Evolutionary conservation across 2,329 filamentous ascomycete genomes (phyloP).

Genomic region (Colletotrichum chrysophilum): DNA sequence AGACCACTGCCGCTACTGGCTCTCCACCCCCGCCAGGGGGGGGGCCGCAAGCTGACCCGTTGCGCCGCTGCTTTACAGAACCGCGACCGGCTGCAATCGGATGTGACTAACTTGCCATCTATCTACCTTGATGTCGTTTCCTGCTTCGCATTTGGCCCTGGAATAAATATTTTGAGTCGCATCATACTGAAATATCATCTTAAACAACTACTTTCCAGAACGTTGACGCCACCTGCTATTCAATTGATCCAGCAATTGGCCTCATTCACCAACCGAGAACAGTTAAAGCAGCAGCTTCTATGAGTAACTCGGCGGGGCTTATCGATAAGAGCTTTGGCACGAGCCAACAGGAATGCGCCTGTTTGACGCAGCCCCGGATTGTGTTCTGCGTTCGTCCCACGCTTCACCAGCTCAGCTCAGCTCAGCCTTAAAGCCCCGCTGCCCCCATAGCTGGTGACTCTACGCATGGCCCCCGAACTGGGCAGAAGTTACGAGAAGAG

Average conservation of each 20-base stretch:
- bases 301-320: slow-evolving; percentile 21
- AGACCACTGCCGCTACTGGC: not conserved
- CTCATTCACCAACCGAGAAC: not conserved
- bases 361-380: slow-evolving; percentile 2
- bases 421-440: not conserved
- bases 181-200: not conserved
- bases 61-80: slow-evolving; percentile 10
- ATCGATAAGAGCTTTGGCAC: slow-evolving; percentile 27
- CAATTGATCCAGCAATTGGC: not conserved
- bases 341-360: not conserved
- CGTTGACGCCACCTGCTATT: not conserved
- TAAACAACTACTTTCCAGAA: accelerated
- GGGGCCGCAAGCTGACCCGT: not conserved
- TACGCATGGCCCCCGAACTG: not conserved
- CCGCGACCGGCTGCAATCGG: not conserved
- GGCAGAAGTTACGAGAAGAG: not conserved
- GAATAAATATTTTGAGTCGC: not conserved
- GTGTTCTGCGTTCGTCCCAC: not conserved
- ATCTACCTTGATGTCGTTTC: not conserved
- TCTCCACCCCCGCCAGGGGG: not conserved
- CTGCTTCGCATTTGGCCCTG: not conserved
- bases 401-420: not conserved
- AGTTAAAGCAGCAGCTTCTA: slow-evolving; percentile 1
- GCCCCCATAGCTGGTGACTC: not conserved
- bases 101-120: not conserved